These are phyloP conservation scores for Bacidia gigantensis DNA, from an alignment of 495 filamentous ascomycete species.

Conservation along the genomic window DNA sequence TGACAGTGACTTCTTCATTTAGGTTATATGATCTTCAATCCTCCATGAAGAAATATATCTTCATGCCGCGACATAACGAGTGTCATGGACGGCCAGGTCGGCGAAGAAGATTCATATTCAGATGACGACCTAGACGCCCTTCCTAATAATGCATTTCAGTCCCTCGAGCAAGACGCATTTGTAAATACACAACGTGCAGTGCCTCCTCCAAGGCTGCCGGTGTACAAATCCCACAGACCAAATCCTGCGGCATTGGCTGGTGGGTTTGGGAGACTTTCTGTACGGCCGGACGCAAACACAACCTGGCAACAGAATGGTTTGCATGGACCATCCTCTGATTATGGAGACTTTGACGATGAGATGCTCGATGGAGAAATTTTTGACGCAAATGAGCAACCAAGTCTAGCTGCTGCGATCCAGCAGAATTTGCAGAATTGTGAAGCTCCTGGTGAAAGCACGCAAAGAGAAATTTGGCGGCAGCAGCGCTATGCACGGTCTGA, in stretches of 20 bases:
- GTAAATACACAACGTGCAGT: conserved; percentile 32
- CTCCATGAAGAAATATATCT: too few species aligned
- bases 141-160: conserved; percentile 34
- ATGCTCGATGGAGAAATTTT: conserved; percentile 41
- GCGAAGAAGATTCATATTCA: conserved; percentile 49
- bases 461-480: conserved; percentile 23
- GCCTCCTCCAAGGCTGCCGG: not conserved
- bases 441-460: conserved; percentile 14
- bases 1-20: too few species aligned
- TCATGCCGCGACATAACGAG: conserved; percentile 16
- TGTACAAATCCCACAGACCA: conserved; percentile 2
- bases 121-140: conserved; percentile 49
- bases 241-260: conserved; percentile 1
- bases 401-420: conserved; percentile 18
- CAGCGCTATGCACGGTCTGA: conserved; percentile 19
- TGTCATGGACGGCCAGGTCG: conserved; percentile 42
- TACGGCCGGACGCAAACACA: not conserved
- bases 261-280: conserved; percentile 6
- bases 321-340: conserved; percentile 25
- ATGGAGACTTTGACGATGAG: conserved; percentile 42
- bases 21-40: too few species aligned
- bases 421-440: not conserved
- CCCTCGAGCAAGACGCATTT: conserved; percentile 43
- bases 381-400: conserved; percentile 26
- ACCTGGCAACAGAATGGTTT: not conserved